Conservation (phyloP, 1,284 basidiomycete genomes). For the Malassezia dermatis region DNA sequence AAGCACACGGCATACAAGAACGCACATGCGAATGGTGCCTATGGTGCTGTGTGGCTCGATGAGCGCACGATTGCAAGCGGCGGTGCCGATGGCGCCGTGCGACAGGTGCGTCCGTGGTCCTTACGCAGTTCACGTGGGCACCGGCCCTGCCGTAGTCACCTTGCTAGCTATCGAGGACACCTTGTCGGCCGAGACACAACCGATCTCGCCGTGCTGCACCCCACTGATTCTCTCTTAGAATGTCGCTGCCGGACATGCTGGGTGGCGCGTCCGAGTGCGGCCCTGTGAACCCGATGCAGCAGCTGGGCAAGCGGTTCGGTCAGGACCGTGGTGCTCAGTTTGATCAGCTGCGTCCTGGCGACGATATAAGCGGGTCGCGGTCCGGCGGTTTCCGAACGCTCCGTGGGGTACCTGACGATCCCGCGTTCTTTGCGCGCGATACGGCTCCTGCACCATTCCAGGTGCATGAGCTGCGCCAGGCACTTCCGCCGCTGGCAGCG, state of each 20-base stretch:
- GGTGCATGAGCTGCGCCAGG: constrained; percentile 27
- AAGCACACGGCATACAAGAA: constrained; percentile 68
- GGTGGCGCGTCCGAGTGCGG: constrained; percentile 42
- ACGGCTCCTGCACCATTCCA: constrained; percentile 23
- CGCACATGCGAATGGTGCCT: constrained; percentile 50
- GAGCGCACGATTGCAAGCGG: constrained; percentile 58
- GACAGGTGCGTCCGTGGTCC: constrained; percentile 4
- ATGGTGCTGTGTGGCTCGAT: constrained; percentile 67
- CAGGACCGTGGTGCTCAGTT: constrained; percentile 38
- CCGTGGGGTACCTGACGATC: constrained; percentile 8
- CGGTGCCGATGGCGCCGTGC: constrained; percentile 62
- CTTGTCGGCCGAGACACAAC: neutral
- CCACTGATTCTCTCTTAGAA: constrained; percentile 6
- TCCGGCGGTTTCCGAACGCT: constrained; percentile 12
- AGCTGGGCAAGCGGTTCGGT: constrained; percentile 42
- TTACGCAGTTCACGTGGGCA: constrained; percentile 2
- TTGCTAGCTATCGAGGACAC: neutral
- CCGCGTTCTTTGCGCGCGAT: constrained; percentile 22
- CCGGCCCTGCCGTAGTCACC: neutral
- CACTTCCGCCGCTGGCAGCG: constrained; percentile 20
- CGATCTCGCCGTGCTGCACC: neutral
- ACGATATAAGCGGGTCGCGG: constrained; percentile 7
- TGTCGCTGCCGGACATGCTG: constrained; percentile 42
- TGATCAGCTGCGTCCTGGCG: constrained; percentile 18
- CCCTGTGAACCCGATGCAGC: constrained; percentile 41